Evolutionary conservation across 2,329 filamentous ascomycete species (phyloP).

Genomic region (Epichloe bromicola): DNA sequence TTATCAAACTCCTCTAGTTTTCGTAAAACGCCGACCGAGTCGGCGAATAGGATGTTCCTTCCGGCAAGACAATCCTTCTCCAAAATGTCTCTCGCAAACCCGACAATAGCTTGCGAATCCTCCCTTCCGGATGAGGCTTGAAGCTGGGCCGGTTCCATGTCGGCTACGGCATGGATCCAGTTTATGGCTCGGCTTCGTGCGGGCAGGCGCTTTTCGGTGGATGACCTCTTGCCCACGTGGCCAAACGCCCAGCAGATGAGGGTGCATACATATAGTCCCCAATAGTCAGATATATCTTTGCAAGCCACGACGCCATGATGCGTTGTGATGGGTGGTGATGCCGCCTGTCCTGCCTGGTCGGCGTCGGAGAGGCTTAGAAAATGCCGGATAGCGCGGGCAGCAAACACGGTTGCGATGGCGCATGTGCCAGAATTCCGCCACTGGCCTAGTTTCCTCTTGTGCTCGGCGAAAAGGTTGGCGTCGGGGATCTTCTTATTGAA

Average conservation of each 20-base stretch:
- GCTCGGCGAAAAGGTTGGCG: conserved; percentile 29
- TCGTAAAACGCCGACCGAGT: conserved; percentile 38
- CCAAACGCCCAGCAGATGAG: conserved; percentile 48
- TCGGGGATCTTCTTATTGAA: conserved; percentile 40
- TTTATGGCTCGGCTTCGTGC: conserved; percentile 16
- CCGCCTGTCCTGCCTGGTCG: conserved; percentile 7
- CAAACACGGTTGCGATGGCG: conserved; percentile 33
- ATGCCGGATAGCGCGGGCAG: conserved; percentile 36
- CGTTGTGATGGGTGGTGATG: conserved; percentile 6
- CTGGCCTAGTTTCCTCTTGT: conserved; percentile 31
- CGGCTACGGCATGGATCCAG: conserved; percentile 29
- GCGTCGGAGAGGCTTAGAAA: conserved; percentile 21
- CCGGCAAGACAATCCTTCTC: conserved; percentile 36
- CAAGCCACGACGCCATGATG: conserved; percentile 8
- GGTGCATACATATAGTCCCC: conserved; percentile 42
- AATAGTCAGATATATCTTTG: conserved; percentile 36
- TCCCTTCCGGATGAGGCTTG: conserved; percentile 19
- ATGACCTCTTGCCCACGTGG: conserved; percentile 16
- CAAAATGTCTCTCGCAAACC: conserved; percentile 32
- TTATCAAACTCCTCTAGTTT: conserved; percentile 34
- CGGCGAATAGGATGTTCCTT: conserved; percentile 36
- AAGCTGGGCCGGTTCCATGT: conserved; percentile 26
- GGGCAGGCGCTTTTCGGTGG: conserved; percentile 10
- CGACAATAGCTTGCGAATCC: conserved; percentile 34
- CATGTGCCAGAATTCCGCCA: conserved; percentile 35